phyloP scores from a whole-genome alignment of 306 rosid genomes.

The Luffa aegyptiaca region DNA sequence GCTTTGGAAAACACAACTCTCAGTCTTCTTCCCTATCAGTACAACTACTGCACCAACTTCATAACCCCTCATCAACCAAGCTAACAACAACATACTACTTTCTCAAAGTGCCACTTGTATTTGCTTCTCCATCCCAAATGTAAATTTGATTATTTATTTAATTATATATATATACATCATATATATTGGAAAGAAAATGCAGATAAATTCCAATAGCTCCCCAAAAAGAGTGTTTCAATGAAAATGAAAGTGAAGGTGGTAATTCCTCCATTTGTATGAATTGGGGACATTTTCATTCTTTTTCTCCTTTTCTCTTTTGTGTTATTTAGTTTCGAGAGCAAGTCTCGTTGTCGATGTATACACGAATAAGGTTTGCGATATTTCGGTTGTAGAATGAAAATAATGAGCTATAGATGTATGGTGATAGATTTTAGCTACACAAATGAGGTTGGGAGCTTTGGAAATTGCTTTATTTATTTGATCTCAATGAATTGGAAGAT shows the following conservation, averaged over 20 bases:
- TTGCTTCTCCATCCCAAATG: constrained; percentile 5
- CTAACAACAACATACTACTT: not conserved
- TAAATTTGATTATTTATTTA: constrained; percentile 7
- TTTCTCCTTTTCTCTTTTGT: not conserved
- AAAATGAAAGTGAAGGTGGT: not conserved
- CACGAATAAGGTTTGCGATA: not conserved
- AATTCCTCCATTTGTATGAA: constrained; percentile 3
- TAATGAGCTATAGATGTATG: not conserved
- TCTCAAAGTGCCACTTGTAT: not conserved
- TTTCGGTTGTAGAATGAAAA: not conserved
- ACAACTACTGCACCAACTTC: not conserved
- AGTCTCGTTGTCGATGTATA: not conserved
- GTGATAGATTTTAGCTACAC: not conserved
- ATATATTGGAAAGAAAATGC: constrained; percentile 11
- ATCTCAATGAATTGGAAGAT: not conserved
- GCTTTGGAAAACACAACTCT: constrained; percentile 33
- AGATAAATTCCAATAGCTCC: not conserved
- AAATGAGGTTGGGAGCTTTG: not conserved
- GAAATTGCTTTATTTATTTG: not conserved
- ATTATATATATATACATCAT: not conserved
- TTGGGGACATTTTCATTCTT: not conserved
- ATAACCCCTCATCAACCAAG: not conserved
- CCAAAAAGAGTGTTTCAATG: not conserved
- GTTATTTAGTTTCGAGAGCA: not conserved
- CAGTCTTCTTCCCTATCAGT: constrained; percentile 11